These are phyloP conservation scores for Mycena haematopus DNA, from an alignment of 768 basidiomycete species.

Conservation along the genomic window DNA sequence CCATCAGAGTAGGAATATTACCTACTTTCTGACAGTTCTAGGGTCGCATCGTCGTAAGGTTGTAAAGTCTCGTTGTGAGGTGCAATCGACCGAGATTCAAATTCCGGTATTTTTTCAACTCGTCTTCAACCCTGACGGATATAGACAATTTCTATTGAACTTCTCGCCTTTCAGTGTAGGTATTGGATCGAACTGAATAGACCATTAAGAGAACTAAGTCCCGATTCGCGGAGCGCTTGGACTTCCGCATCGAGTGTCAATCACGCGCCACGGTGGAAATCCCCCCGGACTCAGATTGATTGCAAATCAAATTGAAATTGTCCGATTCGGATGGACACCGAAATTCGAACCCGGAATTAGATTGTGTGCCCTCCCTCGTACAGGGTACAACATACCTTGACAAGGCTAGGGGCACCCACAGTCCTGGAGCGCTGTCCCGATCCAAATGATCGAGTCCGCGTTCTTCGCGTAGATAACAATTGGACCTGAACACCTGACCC, in stretches of 20 bases:
- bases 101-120: not conserved
- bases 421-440: no score
- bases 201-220: not conserved
- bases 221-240: not conserved
- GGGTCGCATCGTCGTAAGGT: not conserved
- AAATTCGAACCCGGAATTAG: no score
- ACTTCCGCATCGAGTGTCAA: not conserved
- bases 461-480: not conserved
- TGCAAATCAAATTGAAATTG: not conserved
- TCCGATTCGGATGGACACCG: not conserved
- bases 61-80: not conserved
- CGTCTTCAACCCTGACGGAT: not conserved
- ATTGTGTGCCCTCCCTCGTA: not conserved
- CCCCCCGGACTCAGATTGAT: not conserved
- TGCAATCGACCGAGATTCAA: not conserved
- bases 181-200: not conserved
- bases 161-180: not conserved
- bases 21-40: not conserved
- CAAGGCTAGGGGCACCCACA: no score
- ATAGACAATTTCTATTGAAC: constrained; percentile 2
- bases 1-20: no score
- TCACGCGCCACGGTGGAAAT: not conserved
- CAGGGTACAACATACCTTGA: not conserved
- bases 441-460: no score
- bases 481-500: not conserved